phyloP scores from a whole-genome alignment of 805 yeast genomes.

The Isabelozyma heimii region DNA sequence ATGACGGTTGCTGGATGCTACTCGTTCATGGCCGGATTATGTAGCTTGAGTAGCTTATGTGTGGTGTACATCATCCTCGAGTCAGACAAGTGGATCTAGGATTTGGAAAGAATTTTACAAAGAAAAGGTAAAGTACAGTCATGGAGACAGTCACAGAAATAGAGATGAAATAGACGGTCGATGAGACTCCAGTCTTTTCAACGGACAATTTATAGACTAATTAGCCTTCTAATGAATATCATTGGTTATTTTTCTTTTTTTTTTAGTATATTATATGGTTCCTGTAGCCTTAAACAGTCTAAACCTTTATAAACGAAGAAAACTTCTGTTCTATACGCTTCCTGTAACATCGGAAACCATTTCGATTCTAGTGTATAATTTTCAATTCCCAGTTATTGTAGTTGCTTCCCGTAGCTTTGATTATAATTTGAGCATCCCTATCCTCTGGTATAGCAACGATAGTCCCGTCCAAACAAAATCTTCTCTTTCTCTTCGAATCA shows the following conservation, averaged over 20 bases:
- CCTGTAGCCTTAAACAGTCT: too few relatives aligned
- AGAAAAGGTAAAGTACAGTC: background rate
- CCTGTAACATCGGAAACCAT: background rate
- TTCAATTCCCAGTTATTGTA: conserved; percentile 19
- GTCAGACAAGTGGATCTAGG: background rate
- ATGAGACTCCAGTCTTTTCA: too few relatives aligned
- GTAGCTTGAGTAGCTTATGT: conserved; percentile 13
- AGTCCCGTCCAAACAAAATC: conserved; percentile 70
- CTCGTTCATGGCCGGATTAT: conserved; percentile 58
- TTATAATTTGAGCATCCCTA: conserved; percentile 7
- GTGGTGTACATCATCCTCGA: background rate
- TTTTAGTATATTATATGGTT: too few relatives aligned
- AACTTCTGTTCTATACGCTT: background rate
- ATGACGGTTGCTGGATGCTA: conserved; percentile 74
- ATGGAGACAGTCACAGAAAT: too few relatives aligned
- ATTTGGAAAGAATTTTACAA: too few relatives aligned
- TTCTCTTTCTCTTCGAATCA: conserved; percentile 22
- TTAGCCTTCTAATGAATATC: too few relatives aligned
- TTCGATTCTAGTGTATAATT: conserved; percentile 5
- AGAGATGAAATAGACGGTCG: too few relatives aligned
- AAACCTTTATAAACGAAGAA: too few relatives aligned
- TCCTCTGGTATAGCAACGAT: conserved; percentile 34
- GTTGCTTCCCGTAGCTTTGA: conserved; percentile 15
- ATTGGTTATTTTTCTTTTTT: too few relatives aligned
- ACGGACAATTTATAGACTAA: too few relatives aligned